Conservation (phyloP, 352 stramenopile genomes). For the Phytophthora multivora region DNA sequence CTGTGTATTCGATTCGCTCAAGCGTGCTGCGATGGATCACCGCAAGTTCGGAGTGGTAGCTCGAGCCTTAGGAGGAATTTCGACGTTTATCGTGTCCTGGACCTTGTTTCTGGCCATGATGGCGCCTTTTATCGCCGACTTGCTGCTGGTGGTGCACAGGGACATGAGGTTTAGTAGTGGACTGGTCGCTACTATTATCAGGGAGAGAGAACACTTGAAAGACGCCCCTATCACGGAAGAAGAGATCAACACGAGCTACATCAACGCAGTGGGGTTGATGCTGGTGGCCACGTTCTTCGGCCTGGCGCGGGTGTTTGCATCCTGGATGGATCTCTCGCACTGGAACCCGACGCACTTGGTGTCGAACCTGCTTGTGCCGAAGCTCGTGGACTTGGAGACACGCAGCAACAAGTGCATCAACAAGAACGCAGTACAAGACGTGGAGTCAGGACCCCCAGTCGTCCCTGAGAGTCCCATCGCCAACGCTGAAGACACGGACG, state of each 20-base stretch:
- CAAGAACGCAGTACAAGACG: conserved; percentile 25
- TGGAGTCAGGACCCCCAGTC: background rate
- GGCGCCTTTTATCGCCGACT: conserved; percentile 25
- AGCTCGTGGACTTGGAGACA: conserved; percentile 14
- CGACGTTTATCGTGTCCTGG: conserved; percentile 17
- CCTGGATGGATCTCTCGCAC: conserved; percentile 14
- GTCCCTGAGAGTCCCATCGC: background rate
- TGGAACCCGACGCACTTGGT: conserved; percentile 26
- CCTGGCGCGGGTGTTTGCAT: conserved; percentile 5
- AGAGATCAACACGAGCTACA: conserved; percentile 18
- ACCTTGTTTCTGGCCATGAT: conserved; percentile 23
- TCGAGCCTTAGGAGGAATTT: background rate
- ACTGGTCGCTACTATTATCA: conserved; percentile 24
- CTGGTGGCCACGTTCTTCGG: conserved; percentile 23
- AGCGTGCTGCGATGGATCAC: conserved; percentile 1
- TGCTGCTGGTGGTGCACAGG: conserved; percentile 26
- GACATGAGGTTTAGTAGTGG: conserved; percentile 39
- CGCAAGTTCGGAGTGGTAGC: background rate
- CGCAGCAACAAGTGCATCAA: conserved; percentile 20
- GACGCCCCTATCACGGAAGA: conserved; percentile 25
- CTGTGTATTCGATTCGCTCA: conserved; percentile 26
- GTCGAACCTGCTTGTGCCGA: conserved; percentile 17
- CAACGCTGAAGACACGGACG: conserved; percentile 11
- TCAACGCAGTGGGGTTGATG: conserved; percentile 12
- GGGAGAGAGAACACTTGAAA: conserved; percentile 39